Conservation (phyloP, 139 green algal genomes). For the Eudorina sp. region DNA sequence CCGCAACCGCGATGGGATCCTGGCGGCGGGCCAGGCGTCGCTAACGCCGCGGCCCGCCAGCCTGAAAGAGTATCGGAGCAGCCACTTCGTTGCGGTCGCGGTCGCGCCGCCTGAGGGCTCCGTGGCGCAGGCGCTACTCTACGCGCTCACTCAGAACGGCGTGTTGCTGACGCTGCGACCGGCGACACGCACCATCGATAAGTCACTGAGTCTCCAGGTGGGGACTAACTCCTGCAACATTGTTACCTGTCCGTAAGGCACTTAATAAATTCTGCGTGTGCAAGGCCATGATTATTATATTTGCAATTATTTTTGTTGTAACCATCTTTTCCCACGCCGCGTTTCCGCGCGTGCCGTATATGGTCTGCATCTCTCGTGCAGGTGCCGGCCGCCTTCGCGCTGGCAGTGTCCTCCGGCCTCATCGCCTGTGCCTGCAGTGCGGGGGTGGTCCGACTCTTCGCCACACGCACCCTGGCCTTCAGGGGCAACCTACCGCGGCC, state of each 20-base stretch:
- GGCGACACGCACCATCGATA: conserved; percentile 57
- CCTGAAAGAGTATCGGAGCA: conserved; percentile 54
- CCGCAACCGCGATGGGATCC: not conserved
- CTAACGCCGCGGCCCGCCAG: conserved; percentile 51
- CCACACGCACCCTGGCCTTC: conserved; percentile 53
- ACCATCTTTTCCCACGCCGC: too few relatives aligned
- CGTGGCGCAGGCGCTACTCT: conserved; percentile 43
- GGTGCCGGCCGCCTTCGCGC: conserved; percentile 53
- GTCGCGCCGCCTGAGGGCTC: not conserved
- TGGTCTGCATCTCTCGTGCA: too few relatives aligned
- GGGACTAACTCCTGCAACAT: not conserved
- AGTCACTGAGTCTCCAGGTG: conserved; percentile 64
- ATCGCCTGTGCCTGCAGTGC: conserved; percentile 63
- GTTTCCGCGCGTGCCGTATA: too few relatives aligned
- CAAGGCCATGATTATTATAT: too few relatives aligned
- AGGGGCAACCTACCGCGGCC: conserved; percentile 50
- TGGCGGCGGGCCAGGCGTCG: conserved; percentile 11
- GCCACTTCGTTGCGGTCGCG: conserved; percentile 56
- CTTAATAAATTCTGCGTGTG: too few relatives aligned
- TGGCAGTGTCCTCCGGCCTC: conserved; percentile 52
- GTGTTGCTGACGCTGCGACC: conserved; percentile 59
- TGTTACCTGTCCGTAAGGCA: too few relatives aligned
- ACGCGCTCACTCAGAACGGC: conserved; percentile 56
- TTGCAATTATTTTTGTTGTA: too few relatives aligned
- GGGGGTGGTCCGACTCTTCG: conserved; percentile 69